Evolutionary conservation across 768 basidiomycete genomes (phyloP).

Genomic region (Hysterangium stoloniferum): DNA sequence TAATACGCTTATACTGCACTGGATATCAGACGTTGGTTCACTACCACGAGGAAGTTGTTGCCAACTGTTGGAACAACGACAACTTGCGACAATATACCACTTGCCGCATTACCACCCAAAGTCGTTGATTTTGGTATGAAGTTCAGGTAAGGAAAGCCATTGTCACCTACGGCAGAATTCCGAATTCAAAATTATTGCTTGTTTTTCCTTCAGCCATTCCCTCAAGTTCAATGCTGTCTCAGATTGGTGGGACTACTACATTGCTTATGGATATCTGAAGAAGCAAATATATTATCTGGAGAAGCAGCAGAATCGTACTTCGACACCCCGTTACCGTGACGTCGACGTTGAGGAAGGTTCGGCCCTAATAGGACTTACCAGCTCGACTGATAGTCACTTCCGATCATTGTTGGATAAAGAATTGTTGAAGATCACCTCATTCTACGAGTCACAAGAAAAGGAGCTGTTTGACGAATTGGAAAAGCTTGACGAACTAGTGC

Average conservation of each 20-base stretch:
- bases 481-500: conserved; percentile 49
- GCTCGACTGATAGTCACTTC: conserved; percentile 53
- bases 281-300: conserved; percentile 81
- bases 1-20: too few relatives aligned
- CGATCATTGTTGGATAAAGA: conserved; percentile 73
- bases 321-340: conserved; percentile 33
- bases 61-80: neutral
- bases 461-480: conserved; percentile 58
- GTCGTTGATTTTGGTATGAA: conserved; percentile 10
- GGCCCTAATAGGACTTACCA: conserved; percentile 39
- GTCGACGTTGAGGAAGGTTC: conserved; percentile 58
- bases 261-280: conserved; percentile 69
- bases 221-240: conserved; percentile 88
- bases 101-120: neutral
- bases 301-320: conserved; percentile 54
- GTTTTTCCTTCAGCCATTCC: conserved; percentile 29
- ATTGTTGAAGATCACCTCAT: conserved; percentile 66
- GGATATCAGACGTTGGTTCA: conserved; percentile 1
- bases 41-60: neutral
- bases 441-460: conserved; percentile 72
- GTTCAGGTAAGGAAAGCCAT: conserved; percentile 12
- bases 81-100: conserved; percentile 4
- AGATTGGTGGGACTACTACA: conserved; percentile 92
- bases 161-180: too few relatives aligned
- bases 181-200: neutral